Percentiles rank a stretch among this genome's conserved stretches.
Evolutionary conservation across 2,329 filamentous ascomycete genomes (phyloP).

Genomic region (Colletotrichum somersetense): DNA sequence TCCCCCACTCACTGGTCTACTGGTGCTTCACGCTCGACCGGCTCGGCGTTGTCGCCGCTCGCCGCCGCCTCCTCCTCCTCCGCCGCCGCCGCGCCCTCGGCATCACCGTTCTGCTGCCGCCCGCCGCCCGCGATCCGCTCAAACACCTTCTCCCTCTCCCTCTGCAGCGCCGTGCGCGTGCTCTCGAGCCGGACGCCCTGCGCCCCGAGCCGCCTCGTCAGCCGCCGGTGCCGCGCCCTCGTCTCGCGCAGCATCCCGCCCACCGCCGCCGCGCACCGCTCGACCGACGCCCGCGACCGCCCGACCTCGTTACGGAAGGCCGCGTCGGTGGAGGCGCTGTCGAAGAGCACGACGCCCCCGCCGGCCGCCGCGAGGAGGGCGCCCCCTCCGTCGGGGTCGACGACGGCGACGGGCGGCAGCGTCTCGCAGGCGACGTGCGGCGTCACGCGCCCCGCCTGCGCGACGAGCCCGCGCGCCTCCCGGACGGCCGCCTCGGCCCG

Average conservation of each 20-base stretch:
- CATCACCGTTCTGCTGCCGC: background rate
- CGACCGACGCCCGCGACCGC: constrained; percentile 53
- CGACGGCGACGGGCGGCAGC: constrained; percentile 58
- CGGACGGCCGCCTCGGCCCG: constrained; percentile 58
- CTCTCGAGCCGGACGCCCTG: constrained; percentile 49
- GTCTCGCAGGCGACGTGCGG: constrained; percentile 53
- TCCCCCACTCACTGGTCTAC: background rate
- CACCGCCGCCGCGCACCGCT: constrained; percentile 51
- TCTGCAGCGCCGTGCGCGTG: constrained; percentile 57
- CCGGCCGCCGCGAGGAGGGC: constrained; percentile 55
- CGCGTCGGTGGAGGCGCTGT: constrained; percentile 67
- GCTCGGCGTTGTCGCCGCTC: background rate
- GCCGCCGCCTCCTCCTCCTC: background rate
- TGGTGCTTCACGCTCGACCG: background rate
- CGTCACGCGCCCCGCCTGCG: constrained; percentile 56
- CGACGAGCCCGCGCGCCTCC: constrained; percentile 55
- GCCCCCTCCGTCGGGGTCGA: constrained; percentile 31
- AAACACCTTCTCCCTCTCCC: constrained; percentile 59
- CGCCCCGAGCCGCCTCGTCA: constrained; percentile 50
- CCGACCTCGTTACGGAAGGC: constrained; percentile 66
- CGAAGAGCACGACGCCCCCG: constrained; percentile 66
- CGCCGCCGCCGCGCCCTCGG: background rate
- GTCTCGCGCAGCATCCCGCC: constrained; percentile 50
- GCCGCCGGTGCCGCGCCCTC: constrained; percentile 47
- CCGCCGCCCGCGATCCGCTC: constrained; percentile 44